Evolutionary conservation across 352 stramenopile genomes (phyloP), one percentile per base, ranked within the genome.

Genomic region (Pilasporangium apinafurcum): DNA sequence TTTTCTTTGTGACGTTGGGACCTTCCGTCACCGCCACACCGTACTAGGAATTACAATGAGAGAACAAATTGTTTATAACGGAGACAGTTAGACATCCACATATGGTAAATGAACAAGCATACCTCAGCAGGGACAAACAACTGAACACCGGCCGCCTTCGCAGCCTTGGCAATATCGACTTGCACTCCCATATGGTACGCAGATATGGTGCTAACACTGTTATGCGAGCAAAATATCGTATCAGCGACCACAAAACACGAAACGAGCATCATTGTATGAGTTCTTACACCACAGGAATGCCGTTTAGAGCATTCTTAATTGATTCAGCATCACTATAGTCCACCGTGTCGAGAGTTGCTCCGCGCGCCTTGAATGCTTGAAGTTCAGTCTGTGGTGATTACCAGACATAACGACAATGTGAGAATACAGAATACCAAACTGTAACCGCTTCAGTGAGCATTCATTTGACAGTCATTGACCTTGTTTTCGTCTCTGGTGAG

Each of bases 121-220:
- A 56, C 52, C 46, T 60, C 45, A 10, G 52, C 53, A 1, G 52
- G 52, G 16, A 56, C 52, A 41, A 60, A 60, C 1, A 60, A 47
- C 30, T 60, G 7, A 5, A 39, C 21, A 1, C 34, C 46, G 42
- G 38, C 51, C 46, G 45, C 51, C 34, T 59, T 59, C 7, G 51
- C 51, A 7, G 51, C 51, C 14, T 39, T 44, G 4, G 38, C 51
- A 34, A 59, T 21, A 20, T 20, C 21, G 26, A 46, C 32, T 22
- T 58, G 50, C 14, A 9, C 20, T 16, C 43, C 18, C 14, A 48
- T 33, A 18, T 33, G 18, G 9, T 42, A 50, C 12, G 50, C 14
- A 21, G 39, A 12, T 24, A 58, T 44, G 20, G 50, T 25, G 31
- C 50, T 44, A 34, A 58, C 43, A 14, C 51, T 58, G 30, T 2